Conservation (phyloP, 139 green algal species). For the Eudorina sp. region DNA sequence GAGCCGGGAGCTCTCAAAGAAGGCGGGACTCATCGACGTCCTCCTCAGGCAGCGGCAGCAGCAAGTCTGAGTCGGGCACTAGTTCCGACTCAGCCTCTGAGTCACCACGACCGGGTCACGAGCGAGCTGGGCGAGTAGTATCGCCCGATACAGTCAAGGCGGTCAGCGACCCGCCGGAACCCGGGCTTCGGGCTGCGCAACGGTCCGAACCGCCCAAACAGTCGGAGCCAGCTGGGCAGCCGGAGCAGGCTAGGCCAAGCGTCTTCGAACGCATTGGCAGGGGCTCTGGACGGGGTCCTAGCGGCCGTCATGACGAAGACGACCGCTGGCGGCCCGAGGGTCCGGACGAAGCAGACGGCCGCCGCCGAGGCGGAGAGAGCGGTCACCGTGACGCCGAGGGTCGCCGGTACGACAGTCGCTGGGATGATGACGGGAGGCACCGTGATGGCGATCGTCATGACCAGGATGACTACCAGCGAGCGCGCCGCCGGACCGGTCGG, state of each 20-base stretch:
- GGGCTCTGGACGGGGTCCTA: background rate
- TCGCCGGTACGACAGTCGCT: background rate
- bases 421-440: background rate
- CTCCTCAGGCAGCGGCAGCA: background rate
- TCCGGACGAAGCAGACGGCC: too few species aligned
- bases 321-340: too few species aligned
- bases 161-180: too few species aligned
- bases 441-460: background rate
- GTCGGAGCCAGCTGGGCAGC: background rate
- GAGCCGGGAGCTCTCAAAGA: background rate
- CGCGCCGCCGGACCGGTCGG: too few species aligned
- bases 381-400: background rate
- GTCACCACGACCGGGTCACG: background rate
- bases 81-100: background rate
- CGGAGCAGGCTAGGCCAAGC: background rate
- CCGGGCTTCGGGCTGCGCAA: too few species aligned
- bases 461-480: background rate
- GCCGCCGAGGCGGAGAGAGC: too few species aligned
- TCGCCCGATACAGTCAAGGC: too few species aligned
- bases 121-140: too few species aligned
- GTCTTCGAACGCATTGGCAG: conserved; percentile 14
- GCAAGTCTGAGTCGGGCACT: conserved; percentile 1
- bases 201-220: background rate
- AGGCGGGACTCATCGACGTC: background rate
- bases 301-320: background rate